Evolutionary conservation across 2,329 filamentous ascomycete species (phyloP).

Genomic region (Sporothrix luriei): DNA sequence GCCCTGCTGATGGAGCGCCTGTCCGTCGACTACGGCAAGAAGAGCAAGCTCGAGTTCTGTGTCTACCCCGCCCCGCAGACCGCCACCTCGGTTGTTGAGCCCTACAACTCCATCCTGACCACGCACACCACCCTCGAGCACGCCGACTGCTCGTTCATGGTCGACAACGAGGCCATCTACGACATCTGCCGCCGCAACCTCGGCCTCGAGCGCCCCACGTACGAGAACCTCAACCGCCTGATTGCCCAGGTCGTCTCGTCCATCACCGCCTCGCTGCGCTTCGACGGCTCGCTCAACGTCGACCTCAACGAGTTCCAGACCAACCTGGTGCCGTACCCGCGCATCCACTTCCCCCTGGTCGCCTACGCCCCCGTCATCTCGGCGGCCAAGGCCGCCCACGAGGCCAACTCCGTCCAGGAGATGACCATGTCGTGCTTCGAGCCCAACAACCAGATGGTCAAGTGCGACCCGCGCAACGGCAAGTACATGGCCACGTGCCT

Average conservation of each 20-base stretch:
- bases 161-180: conserved; percentile 99
- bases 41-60: conserved; percentile 99
- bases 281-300: conserved; percentile 98
- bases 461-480: conserved; percentile 96
- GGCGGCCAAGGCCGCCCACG: conserved; percentile 91
- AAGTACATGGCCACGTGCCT: conserved; percentile 99
- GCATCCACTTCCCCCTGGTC: conserved; percentile 98
- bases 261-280: conserved; percentile 96
- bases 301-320: conserved; percentile 99
- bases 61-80: conserved; percentile 98
- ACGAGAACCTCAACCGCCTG: conserved; percentile 97
- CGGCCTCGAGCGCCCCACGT: conserved; percentile 94
- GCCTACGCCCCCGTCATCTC: conserved; percentile 95
- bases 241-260: conserved; percentile 99
- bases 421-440: conserved; percentile 99
- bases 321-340: conserved; percentile 97
- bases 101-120: conserved; percentile 99
- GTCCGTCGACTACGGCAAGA: conserved; percentile 99
- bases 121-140: conserved; percentile 99
- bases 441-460: conserved; percentile 99
- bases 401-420: conserved; percentile 97
- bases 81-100: conserved; percentile 96
- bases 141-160: conserved; percentile 99
- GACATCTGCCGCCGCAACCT: conserved; percentile 99
- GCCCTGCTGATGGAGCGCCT: conserved; percentile 98